Evolutionary conservation across 1,284 basidiomycete genomes (phyloP).

Genomic region (Tilletiopsis washingtonensis): DNA sequence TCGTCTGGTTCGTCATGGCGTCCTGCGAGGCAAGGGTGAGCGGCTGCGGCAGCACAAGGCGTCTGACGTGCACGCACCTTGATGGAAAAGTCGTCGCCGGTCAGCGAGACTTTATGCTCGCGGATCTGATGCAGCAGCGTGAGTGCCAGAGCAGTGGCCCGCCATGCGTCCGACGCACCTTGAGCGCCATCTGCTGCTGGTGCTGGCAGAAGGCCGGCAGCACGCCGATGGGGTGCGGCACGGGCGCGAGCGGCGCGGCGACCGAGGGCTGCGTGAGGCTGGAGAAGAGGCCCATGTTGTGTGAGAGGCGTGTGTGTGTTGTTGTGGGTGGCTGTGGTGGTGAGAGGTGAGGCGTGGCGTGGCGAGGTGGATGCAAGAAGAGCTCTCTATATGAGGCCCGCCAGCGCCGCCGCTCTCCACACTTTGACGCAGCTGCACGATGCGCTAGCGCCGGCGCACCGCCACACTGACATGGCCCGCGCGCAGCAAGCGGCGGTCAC

Average conservation of each 20-base stretch:
- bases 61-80: background rate
- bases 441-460: no score
- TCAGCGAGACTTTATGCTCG: constrained; percentile 8
- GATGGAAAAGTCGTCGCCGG: constrained; percentile 17
- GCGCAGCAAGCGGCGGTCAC: no score
- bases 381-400: no score
- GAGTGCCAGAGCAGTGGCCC: background rate
- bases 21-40: constrained; percentile 5
- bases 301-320: no score
- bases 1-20: constrained; percentile 5
- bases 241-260: constrained; percentile 4
- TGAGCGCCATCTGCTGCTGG: constrained; percentile 13
- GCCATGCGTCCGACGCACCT: constrained; percentile 4
- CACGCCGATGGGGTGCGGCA: constrained; percentile 14
- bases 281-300: background rate
- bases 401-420: no score
- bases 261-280: background rate
- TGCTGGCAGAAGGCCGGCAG: constrained; percentile 12
- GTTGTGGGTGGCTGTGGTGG: no score
- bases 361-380: no score
- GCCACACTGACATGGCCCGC: no score
- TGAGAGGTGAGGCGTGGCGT: no score
- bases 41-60: background rate
- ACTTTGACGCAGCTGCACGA: no score
- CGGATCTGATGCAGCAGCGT: background rate